Conservation (phyloP, 768 basidiomycete genomes). For the Boletus tomentosulus region DNA sequence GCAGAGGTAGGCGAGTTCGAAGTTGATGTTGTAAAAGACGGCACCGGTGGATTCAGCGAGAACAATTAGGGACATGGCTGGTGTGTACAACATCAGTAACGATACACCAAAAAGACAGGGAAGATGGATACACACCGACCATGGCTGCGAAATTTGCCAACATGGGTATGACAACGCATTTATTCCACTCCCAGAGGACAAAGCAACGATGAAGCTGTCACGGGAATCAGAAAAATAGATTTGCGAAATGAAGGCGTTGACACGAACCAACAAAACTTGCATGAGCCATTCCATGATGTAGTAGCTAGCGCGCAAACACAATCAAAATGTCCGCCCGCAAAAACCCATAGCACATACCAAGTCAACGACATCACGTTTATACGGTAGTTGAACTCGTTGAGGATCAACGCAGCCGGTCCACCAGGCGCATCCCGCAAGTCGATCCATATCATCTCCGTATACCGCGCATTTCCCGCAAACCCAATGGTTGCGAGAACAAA, state of each 20-base stretch:
- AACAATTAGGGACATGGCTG: constrained; percentile 17
- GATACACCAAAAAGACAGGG: background rate
- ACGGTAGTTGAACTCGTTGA: constrained; percentile 8
- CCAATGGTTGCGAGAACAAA: constrained; percentile 27
- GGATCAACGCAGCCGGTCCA: constrained; percentile 13
- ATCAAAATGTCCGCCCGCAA: background rate
- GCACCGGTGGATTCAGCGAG: constrained; percentile 7
- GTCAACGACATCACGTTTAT: constrained; percentile 21
- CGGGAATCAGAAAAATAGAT: background rate
- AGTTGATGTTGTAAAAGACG: constrained; percentile 17
- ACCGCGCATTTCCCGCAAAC: constrained; percentile 22
- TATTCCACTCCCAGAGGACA: constrained; percentile 13
- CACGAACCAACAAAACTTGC: constrained; percentile 21
- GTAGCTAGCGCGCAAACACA: constrained; percentile 13
- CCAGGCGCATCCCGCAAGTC: constrained; percentile 21
- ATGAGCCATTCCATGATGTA: constrained; percentile 29
- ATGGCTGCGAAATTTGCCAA: constrained; percentile 7
- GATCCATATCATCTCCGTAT: constrained; percentile 25
- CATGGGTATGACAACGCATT: constrained; percentile 15
- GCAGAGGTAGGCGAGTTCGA: constrained; percentile 26
- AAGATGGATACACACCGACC: constrained; percentile 7
- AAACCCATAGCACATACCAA: constrained; percentile 10
- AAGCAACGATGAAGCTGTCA: constrained; percentile 17
- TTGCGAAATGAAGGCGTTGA: background rate
- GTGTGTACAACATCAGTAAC: background rate